A percentile compares a stretch with the other conserved stretches of the same genome.
These are phyloP conservation scores for Globisporangium lucens DNA, from an alignment of 352 stramenopile genomes.

Conservation along the genomic window DNA sequence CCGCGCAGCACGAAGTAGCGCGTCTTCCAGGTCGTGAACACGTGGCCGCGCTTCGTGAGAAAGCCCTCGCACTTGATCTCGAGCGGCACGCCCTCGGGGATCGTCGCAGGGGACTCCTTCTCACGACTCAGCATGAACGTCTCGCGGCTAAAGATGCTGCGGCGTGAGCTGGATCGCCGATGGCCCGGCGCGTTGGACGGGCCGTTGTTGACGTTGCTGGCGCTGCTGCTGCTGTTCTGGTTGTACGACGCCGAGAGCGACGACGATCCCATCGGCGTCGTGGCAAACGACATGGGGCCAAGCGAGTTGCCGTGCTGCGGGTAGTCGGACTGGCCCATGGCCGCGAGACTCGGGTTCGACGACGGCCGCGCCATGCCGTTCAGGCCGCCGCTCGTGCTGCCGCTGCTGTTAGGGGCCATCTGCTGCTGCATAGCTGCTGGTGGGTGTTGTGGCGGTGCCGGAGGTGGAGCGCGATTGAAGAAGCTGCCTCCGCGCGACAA, in stretches of 20 bases:
- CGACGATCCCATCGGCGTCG: constrained; percentile 17
- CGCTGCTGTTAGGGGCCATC: constrained; percentile 4
- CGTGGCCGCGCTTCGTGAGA: constrained; percentile 82
- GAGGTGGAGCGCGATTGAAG: constrained; percentile 57
- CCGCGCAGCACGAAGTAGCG: constrained; percentile 84
- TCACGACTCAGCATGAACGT: constrained; percentile 76
- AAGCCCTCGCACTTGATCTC: constrained; percentile 83
- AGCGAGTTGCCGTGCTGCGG: constrained; percentile 57
- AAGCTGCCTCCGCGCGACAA: constrained; percentile 54
- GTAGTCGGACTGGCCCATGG: constrained; percentile 26
- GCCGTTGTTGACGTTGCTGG: constrained; percentile 19
- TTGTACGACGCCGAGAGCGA: constrained; percentile 23
- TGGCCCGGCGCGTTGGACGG: constrained; percentile 27
- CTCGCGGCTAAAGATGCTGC: constrained; percentile 72
- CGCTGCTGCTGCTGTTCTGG: constrained; percentile 27
- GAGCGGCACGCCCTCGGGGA: constrained; percentile 38
- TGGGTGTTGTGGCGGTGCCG: constrained; percentile 51
- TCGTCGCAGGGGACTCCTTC: constrained; percentile 60
- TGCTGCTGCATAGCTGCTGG: constrained; percentile 26
- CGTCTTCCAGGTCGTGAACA: constrained; percentile 91
- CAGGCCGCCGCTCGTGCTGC: constrained; percentile 3
- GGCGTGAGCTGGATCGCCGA: constrained; percentile 55
- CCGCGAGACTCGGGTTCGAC: constrained; percentile 65
- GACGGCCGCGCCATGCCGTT: constrained; percentile 47
- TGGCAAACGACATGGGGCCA: constrained; percentile 40